Base-by-base conservation (phyloP, 2,329 filamentous ascomycete species). In the Nemania sp. region DNA sequence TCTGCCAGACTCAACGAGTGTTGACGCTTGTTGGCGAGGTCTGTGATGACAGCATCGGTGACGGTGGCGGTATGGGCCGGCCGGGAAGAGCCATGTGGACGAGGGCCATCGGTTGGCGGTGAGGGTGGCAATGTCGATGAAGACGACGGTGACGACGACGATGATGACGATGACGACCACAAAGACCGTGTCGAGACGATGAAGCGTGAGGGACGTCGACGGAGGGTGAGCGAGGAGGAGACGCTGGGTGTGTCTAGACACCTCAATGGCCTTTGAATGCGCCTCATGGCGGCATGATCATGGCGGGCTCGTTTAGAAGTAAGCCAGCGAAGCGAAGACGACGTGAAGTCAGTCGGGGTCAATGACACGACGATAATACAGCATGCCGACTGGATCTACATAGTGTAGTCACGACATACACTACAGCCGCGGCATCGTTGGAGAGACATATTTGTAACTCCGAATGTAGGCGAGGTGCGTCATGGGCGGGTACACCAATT, bases 1-100 rank as follows among this genome's bases (percentile, higher is more conserved):
- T 98, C 95, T 59, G 89, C 88, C 35, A 99, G 84, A 25, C 91
- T 95, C 71, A 98, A 80, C 11, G 89, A 86, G 72, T 96, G 90
- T 54, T 96, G 84, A 37, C 89, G 87, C 71, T 90, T 87, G 59
- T 87, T 87, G 34, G 93, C 91, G 48, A 98, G 84, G 43, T 85
- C 85, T 47, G 88, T 85, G 66, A 98, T 90, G 73, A 95, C 90
- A 65, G 90, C 87, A 72, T 94, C 90, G 40, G 84, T 83, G 17
- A 86, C 83, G 47, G 78, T 78, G n/a, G 79, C 74, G 21, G 77
- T 77, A 55, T 77, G 78, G 45, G 77, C 77, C 15, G 79, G 79
- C 66, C 78, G 74, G 10, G 77, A 74, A 74, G 77, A 79, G 58
- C 70, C 72, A 65, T 63, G 71, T 54, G 61, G 37, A 50, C 54